These are phyloP conservation scores for Oryza coarctata DNA, from an alignment of 176 grass and related monocot species.

Conservation along the genomic window DNA sequence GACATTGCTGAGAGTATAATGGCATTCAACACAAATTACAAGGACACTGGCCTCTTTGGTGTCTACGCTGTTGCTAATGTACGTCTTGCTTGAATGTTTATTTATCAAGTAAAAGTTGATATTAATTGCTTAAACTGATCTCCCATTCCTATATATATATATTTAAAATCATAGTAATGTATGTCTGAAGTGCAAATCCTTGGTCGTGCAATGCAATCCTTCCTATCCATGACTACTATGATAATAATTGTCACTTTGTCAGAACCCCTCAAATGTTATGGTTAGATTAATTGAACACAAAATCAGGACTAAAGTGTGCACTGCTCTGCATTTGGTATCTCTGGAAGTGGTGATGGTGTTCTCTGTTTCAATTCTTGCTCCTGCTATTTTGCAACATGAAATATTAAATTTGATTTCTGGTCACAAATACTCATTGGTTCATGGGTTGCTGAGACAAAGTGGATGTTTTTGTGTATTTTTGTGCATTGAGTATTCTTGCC, in stretches of 20 bases:
- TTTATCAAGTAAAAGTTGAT: background rate
- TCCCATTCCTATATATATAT: background rate
- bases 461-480: background rate
- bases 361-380: background rate
- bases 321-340: background rate
- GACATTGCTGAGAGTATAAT: conserved; percentile 97
- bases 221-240: background rate
- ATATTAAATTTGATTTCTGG: background rate
- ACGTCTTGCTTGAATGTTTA: conserved; percentile 11
- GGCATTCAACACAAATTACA: conserved; percentile 98
- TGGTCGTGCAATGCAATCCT: conserved; percentile 3
- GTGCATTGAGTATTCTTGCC: background rate
- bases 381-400: background rate
- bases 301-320: background rate
- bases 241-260: background rate
- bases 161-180: background rate
- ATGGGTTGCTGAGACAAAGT: background rate
- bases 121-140: background rate
- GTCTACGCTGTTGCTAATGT: conserved; percentile 96
- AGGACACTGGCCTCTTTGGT: conserved; percentile 95
- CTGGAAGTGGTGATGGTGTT: background rate
- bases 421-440: background rate
- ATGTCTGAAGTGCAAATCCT: background rate
- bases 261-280: background rate
- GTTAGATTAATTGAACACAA: background rate